Evolutionary conservation across 306 rosid genomes (phyloP), one percentile per base, ranked within the genome.

Genomic region (Citrullus amarus): DNA sequence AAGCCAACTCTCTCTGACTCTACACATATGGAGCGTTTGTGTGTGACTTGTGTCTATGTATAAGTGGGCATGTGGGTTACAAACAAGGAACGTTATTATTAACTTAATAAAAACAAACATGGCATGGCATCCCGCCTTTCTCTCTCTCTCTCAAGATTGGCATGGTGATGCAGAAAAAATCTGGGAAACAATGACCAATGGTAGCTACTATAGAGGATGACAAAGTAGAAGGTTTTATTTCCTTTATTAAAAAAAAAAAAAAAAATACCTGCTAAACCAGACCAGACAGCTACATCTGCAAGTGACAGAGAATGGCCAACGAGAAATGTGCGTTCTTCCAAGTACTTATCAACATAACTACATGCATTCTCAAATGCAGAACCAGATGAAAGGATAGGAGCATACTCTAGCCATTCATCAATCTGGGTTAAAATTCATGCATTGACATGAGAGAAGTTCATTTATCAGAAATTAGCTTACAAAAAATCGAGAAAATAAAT

Each of bases 201-300:
- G 48, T 15, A 44, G 38, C 56, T 69, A 69, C 18, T 44, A 46
- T 38, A 22, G 56, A 12, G n/a, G 56, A 71, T 71, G 57, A 38
- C 8, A 71, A 16, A 28, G 60, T 1, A 46, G 43, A 25, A 68
- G 54, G n/a, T 20, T 32, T 50, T 30, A 50, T 30, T 71, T 68
- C 20, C 54, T 43, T 66, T 67, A 39, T 9, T 41, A 0, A 32
- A 32, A 32, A 32, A 18, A 8, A 18, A 8, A 46, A 28, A 73
- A 73, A 51, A 62, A 3, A 77, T 87, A 95, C 99, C 97, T 77
- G 92, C 91, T 81, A 95, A 93, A 79, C 90, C 87, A 3, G 97
- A 88, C 97, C 97, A 95, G 80, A 95, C 84, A 73, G 92, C 93
- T 65, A 95, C 8, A 83, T 92, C 99, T 56, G 99, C 97, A 72